phyloP scores from a whole-genome alignment of 345 rosid genomes.

The Citropsis articulata region DNA sequence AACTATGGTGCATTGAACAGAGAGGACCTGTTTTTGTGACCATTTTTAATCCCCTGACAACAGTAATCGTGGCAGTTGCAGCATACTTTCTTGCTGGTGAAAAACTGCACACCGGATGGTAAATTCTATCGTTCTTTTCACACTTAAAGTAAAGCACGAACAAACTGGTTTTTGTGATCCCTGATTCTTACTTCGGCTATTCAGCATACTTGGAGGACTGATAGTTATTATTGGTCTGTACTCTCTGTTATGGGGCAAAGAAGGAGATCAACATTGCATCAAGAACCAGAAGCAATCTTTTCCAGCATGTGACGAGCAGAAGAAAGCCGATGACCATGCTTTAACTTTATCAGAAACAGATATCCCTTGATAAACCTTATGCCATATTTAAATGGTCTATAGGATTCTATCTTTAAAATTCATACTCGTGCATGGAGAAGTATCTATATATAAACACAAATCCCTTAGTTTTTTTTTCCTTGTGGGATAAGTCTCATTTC shows the following conservation, averaged over 20 bases:
- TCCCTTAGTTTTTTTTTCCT: too few species aligned
- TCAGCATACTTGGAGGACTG: conserved; percentile 30
- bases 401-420: not conserved
- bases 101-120: conserved; percentile 26
- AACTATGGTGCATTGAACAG: conserved; percentile 29
- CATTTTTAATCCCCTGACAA: conserved; percentile 24
- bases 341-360: conserved; percentile 14
- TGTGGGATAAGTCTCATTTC: too few species aligned
- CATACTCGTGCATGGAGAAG: too few species aligned
- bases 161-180: not conserved
- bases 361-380: not conserved
- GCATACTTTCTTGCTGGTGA: conserved; percentile 32
- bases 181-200: not conserved
- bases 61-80: conserved; percentile 20
- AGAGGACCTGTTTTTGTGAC: conserved; percentile 33
- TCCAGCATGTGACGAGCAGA: conserved; percentile 2
- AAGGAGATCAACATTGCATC: conserved; percentile 14
- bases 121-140: not conserved
- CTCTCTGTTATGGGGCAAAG: conserved; percentile 33
- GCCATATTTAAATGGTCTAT: not conserved
- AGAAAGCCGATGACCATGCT: not conserved
- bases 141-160: not conserved
- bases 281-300: conserved; percentile 13
- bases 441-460: too few species aligned
- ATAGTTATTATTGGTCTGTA: conserved; percentile 24